A percentile compares a stretch with the other conserved stretches of the same genome.
phyloP scores from a whole-genome alignment of 352 stramenopile genomes.

The Elongisporangium prolatum region DNA sequence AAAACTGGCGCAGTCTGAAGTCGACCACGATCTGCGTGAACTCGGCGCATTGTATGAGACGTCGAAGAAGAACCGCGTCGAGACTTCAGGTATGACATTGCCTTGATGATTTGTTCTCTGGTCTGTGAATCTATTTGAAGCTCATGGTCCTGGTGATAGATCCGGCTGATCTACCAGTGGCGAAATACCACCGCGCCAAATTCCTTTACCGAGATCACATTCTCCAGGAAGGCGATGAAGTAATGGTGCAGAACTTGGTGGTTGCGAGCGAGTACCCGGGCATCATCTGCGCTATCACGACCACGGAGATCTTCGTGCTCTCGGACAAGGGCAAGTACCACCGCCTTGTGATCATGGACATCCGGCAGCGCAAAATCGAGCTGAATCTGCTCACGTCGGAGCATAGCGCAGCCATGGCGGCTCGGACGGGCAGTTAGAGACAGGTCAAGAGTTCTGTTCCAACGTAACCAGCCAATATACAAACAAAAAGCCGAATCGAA shows the following conservation, averaged over 20 bases:
- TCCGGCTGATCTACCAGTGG: slow-evolving; percentile 31
- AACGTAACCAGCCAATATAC: neutral
- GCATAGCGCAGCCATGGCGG: slow-evolving; percentile 18
- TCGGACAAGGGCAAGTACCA: slow-evolving; percentile 79
- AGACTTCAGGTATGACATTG: slow-evolving; percentile 23
- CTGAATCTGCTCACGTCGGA: slow-evolving; percentile 54
- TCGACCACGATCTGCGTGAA: slow-evolving; percentile 67
- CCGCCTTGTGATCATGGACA: slow-evolving; percentile 69
- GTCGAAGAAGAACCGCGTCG: slow-evolving; percentile 68
- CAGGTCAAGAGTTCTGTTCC: neutral
- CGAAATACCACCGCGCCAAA: slow-evolving; percentile 69
- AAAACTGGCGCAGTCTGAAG: slow-evolving; percentile 59
- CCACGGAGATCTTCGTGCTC: slow-evolving; percentile 71
- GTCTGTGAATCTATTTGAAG: slow-evolving; percentile 3
- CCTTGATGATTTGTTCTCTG: slow-evolving; percentile 1
- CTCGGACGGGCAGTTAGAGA: neutral
- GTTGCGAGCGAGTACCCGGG: slow-evolving; percentile 55
- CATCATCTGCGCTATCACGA: slow-evolving; percentile 64
- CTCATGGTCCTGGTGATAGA: slow-evolving; percentile 17
- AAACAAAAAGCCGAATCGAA: neutral
- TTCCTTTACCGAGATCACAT: slow-evolving; percentile 73
- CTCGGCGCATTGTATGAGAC: slow-evolving; percentile 39
- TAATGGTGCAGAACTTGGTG: slow-evolving; percentile 64
- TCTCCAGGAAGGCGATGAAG: slow-evolving; percentile 76
- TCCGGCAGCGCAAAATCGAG: slow-evolving; percentile 57